Base-by-base conservation (phyloP, 371 early-diverging fungal species). In the Actinomortierella wolfii region DNA sequence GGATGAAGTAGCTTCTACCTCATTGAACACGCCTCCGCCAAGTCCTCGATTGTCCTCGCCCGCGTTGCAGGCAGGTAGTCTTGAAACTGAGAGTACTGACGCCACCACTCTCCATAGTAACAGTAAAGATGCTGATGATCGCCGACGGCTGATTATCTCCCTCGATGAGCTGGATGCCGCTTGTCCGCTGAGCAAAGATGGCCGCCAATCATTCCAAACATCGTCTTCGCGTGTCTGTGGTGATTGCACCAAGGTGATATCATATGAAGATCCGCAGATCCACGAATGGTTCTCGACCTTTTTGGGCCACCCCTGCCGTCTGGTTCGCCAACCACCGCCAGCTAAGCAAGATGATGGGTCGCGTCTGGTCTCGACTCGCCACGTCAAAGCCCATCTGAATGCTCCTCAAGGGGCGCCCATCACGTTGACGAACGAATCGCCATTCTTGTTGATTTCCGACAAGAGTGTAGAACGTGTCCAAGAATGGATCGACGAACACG, bases 341-440 rank as follows among this genome's bases (percentile, higher is more conserved):
- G 28, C 58, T 41, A 54, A 57, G 29, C 20, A 21, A 21, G 41
- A 39, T 45, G 46, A 59, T 15, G 20, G 40, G 26, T 15, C 18
- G 47, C 18, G 24, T 47, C 2, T 24, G 56, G 21, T 13, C 29
- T 56, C 51, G 11, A 68, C 58, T 4, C 62, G 67, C 9, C 76
- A 67, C 44, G 65, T 78, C 25, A 76, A 78, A 59, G 66, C 73
- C 17, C 63, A 77, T 45, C 49, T 68, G 39, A 62, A 60, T 45
- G 61, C 77, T 9, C 54, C 62, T 3, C 56, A 49, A 9, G 64
- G 64, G 14, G 61, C 59, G 14, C 61, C 66, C 11, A 64, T 78
- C 44, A 75, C 84, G 5, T 82, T 90, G 47, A 81, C 86, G 41
- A 90, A 89, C 59, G 81, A 85, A 53, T 81, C 86, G 15, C 88